Base-by-base conservation (phyloP, 2,329 filamentous ascomycete genomes). In the Xenoacremonium recifei region DNA sequence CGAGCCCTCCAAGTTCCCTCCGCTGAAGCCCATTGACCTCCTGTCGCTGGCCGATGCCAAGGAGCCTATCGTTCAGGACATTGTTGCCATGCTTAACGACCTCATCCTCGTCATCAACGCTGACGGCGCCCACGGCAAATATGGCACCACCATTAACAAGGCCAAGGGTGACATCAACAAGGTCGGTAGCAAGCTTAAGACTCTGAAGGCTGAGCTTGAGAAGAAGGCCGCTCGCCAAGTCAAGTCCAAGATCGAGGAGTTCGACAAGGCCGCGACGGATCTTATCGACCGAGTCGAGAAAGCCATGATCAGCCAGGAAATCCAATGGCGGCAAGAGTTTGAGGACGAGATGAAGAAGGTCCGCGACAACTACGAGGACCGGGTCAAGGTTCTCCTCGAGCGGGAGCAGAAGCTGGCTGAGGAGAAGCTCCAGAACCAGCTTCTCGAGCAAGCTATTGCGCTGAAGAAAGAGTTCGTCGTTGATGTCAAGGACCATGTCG, bases 31-130 rank as follows among this genome's bases (percentile, higher is more conserved):
- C 13, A 89, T 97, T 54, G 88, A 96, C 60, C 82, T 90, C 47
- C 72, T 96, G 44, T 78, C 78, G 37, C 79, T 95, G 18, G 76
- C 80, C 40, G 80, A 89, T 57, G 89, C 87, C 39, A 81, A 84
- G 45, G 92, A 97, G 63, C 87, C 89, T 20, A 79, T 96, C 25
- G 87, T 97, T 17, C 90, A 96, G 67, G 89, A 97, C 59, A 76
- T 99, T 5, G 89, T 95, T 45, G 92, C 89, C 71, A 92, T 96
- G 70, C 78, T 99, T 57, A 99, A 99, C 70, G 89, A 95, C 66
- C 85, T 99, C 57, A 96, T 99, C 61, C 84, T 88, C 7, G 89
- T 95, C 35, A 84, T 96, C 63, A 96, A 96, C 65, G 87, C 87
- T 44, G 92, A 96, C 63, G 81, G 85, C 47, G 81, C 88, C 43